A percentile compares a stretch with the other conserved stretches of the same genome.
phyloP scores from a whole-genome alignment of 2,329 filamentous ascomycete genomes.

The Apiospora pterosperma region DNA sequence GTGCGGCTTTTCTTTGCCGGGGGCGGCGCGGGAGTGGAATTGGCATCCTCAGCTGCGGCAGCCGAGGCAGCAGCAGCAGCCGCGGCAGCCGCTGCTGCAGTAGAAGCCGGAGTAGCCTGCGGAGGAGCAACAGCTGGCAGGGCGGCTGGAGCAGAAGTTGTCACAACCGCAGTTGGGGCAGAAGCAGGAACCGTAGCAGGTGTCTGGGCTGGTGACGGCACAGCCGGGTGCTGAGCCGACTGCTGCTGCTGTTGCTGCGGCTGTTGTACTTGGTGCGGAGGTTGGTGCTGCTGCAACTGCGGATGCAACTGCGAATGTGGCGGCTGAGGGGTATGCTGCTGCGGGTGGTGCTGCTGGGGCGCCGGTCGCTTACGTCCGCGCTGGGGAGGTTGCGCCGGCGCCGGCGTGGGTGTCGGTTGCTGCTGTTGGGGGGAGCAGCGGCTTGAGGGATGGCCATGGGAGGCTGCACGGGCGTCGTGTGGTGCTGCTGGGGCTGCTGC shows the following conservation, averaged over 20 bases:
- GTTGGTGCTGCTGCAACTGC: conserved; percentile 8
- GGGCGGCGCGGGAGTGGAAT: conserved; percentile 39
- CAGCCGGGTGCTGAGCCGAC: neutral
- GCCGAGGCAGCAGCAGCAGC: conserved; percentile 21
- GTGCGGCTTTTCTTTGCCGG: conserved; percentile 89
- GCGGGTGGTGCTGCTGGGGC: conserved; percentile 27
- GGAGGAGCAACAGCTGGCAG: conserved; percentile 26
- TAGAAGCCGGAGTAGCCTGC: conserved; percentile 23
- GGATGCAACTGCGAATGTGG: conserved; percentile 22
- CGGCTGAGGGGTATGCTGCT: conserved; percentile 20
- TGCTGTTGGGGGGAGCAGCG: conserved; percentile 26
- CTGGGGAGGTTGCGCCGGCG: conserved; percentile 27
- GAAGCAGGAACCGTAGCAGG: conserved; percentile 21
- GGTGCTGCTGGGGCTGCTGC: conserved; percentile 28
- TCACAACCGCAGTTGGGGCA: conserved; percentile 21
- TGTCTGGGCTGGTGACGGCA: conserved; percentile 7
- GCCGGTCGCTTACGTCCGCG: conserved; percentile 31
- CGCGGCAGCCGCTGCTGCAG: neutral
- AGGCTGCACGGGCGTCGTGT: conserved; percentile 31
- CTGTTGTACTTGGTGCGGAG: conserved; percentile 19
- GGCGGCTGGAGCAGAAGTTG: conserved; percentile 21
- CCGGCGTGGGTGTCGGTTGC: conserved; percentile 31
- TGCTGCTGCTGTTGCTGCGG: conserved; percentile 24
- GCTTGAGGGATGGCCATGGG: conserved; percentile 33
- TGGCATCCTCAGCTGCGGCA: conserved; percentile 30